Base-by-base conservation (phyloP, 1,139 yeast species). In the Zygosaccharomyces sapae region DNA sequence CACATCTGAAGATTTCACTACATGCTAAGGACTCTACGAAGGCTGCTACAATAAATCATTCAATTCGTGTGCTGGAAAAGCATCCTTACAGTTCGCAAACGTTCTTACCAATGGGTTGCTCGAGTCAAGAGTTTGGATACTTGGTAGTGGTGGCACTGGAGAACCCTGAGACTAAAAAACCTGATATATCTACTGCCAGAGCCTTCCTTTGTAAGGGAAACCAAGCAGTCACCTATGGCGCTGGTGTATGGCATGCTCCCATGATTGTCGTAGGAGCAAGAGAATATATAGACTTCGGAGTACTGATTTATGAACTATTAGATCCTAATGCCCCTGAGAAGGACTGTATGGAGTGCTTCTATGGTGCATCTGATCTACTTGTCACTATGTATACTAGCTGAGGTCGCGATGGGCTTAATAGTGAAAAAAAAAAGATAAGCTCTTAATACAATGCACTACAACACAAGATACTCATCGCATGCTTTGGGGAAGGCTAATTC, bases 41-140 rank as follows among this genome's bases (percentile, higher is more conserved):
- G 9, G 10, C 31, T 27, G 31, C 31, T 27, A 13, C 20, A 12
- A 62, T 66, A 33, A 53, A 45, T 0, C 88, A 87, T 62, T 62
- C 68, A 1, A 70, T 87, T 24, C 83, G 76, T 54, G 96, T 89
- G 1, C 72, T 90, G 30, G 97, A 90, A 63, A 77, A 95, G 67
- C 97, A 90, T 62, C 96, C 96, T 5, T 85, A 67, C 61, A 77
- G 92, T n/a, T 83, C 96, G 0, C 97, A 90, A 66, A 85, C 96
- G 0, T 90, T 90, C 64, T 62, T 87, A 22, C 97, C 97, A 4
- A 77, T 90, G 83, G 97, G 97, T 2, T 68, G 70, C 25, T 65
- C 71, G 29, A 55, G 33, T 4, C 36, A 66, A 2, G 71, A 73
- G 37, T 61, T 66, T 16, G 83, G 88, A 0, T 90, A 80, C 58